Conservation (phyloP, 495 filamentous ascomycete genomes). For the Xylona heveae region DNA sequence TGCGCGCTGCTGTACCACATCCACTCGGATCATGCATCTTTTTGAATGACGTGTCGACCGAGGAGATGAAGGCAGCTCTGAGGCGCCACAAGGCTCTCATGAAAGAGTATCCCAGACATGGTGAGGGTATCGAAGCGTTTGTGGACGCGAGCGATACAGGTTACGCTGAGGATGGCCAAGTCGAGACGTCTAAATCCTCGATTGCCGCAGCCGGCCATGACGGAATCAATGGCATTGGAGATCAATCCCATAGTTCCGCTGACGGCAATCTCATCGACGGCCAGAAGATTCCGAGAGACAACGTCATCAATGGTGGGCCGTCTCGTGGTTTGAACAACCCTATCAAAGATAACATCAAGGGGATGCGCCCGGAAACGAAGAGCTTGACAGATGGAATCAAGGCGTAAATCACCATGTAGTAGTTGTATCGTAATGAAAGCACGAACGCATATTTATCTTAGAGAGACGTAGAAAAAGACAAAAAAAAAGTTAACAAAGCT, state of each 20-base stretch:
- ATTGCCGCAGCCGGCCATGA: constrained; percentile 14
- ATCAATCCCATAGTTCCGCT: not conserved
- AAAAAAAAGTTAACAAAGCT: too few relatives aligned
- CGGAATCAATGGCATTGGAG: constrained; percentile 10
- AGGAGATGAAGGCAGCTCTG: constrained; percentile 30
- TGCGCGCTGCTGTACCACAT: constrained; percentile 34
- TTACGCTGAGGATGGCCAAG: constrained; percentile 23
- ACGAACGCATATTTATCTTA: too few relatives aligned
- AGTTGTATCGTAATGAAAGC: too few relatives aligned
- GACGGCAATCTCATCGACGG: too few relatives aligned
- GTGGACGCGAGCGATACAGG: constrained; percentile 40
- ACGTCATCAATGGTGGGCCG: too few relatives aligned
- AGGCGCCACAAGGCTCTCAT: constrained; percentile 29
- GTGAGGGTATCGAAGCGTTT: constrained; percentile 35
- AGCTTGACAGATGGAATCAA: too few relatives aligned
- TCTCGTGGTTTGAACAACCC: too few relatives aligned
- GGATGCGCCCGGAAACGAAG: too few relatives aligned
- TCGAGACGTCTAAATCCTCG: constrained; percentile 15
- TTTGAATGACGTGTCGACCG: constrained; percentile 28
- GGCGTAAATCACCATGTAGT: too few relatives aligned
- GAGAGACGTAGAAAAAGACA: too few relatives aligned
- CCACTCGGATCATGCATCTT: constrained; percentile 34
- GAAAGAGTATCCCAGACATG: constrained; percentile 30
- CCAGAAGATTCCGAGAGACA: too few relatives aligned
- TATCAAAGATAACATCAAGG: too few relatives aligned